Evolutionary conservation across 192 early-diverging fungal species (phyloP).

Genomic region (Coemansia sp.): DNA sequence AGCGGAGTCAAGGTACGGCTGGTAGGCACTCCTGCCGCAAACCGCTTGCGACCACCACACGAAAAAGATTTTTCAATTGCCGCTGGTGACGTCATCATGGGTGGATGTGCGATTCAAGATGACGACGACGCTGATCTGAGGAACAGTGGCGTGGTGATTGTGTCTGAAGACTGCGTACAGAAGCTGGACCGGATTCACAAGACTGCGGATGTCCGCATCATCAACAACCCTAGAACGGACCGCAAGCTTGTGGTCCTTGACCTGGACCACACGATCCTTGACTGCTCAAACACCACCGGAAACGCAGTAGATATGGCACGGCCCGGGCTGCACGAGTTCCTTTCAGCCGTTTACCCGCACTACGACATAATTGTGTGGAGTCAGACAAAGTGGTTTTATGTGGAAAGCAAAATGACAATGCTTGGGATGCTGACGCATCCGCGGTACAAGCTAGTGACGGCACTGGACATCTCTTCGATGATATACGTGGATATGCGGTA

Average conservation of each 20-base stretch:
- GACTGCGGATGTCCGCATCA: conserved; percentile 20
- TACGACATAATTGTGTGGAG: conserved; percentile 81
- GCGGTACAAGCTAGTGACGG: conserved; percentile 66
- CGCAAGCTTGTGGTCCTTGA: conserved; percentile 74
- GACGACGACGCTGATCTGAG: background rate
- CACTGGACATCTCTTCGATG: conserved; percentile 72
- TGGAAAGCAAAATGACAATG: conserved; percentile 75
- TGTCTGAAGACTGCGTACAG: conserved; percentile 11
- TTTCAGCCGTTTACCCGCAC: conserved; percentile 63
- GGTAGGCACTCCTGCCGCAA: conserved; percentile 32
- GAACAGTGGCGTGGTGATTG: background rate
- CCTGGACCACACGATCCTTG: conserved; percentile 76
- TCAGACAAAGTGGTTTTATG: conserved; percentile 69
- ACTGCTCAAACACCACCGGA: conserved; percentile 64
- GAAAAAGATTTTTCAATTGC: too few relatives aligned
- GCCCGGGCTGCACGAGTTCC: conserved; percentile 64
- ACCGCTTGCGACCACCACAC: conserved; percentile 12
- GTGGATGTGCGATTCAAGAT: conserved; percentile 10
- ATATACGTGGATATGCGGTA: conserved; percentile 59
- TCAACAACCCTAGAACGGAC: conserved; percentile 42
- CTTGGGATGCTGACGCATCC: conserved; percentile 66
- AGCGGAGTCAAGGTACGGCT: conserved; percentile 35
- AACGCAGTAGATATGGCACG: conserved; percentile 63
- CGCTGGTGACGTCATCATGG: conserved; percentile 2
- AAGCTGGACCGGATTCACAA: conserved; percentile 11